Evolutionary conservation across 148 eudicot species (phyloP).

Genomic region (Rhododendron griersonianum): DNA sequence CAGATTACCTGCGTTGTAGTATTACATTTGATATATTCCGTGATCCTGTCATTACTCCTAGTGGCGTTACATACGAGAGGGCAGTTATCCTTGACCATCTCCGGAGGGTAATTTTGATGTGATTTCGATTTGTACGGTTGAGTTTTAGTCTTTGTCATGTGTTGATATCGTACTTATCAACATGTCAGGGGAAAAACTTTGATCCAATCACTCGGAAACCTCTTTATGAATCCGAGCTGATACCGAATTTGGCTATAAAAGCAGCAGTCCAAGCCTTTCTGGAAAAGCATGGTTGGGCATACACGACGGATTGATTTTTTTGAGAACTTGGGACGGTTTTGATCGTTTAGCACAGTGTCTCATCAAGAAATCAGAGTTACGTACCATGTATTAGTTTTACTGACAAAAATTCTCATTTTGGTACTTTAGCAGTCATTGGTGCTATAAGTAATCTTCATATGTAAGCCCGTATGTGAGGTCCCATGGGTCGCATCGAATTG

Average conservation of each 20-base stretch:
- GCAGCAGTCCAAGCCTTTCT: conserved; percentile 74
- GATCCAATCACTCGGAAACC: conserved; percentile 78
- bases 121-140: not conserved
- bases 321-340: not conserved
- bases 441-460: not conserved
- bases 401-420: not conserved
- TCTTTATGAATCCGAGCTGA: conserved; percentile 45
- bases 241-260: conserved; percentile 82
- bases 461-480: not conserved
- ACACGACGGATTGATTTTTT: conserved; percentile 34
- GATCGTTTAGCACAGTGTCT: not conserved
- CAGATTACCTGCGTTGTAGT: conserved; percentile 80
- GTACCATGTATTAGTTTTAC: not conserved
- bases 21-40: conserved; percentile 83
- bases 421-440: not conserved
- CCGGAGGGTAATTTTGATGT: conserved; percentile 42
- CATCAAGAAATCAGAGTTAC: not conserved
- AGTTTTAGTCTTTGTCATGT: not conserved
- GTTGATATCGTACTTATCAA: not conserved
- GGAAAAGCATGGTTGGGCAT: conserved; percentile 82
- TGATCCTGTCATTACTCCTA: conserved; percentile 93
- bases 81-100: conserved; percentile 77
- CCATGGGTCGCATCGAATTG: not conserved
- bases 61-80: conserved; percentile 88
- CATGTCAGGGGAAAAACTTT: conserved; percentile 63